Base-by-base conservation (phyloP, 1,284 basidiomycete genomes). In the Megacollybia platyphylla region DNA sequence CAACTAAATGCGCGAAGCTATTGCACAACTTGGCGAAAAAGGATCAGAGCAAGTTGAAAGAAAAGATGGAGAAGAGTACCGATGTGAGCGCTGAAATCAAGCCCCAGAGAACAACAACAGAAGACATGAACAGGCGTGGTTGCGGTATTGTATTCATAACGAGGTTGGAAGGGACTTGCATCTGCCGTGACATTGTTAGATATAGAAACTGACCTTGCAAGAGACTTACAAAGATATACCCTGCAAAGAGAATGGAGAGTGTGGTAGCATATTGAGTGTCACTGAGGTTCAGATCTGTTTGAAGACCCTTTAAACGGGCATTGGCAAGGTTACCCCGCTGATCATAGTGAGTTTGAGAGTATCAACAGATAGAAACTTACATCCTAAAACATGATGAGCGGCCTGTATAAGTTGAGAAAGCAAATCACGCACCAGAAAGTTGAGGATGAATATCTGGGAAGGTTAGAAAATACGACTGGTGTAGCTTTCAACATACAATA, bases 91-190 rank as follows among this genome's bases (percentile, higher is more conserved):
- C 48, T 3, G 50, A 51, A 9, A 51, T 44, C 6, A 40, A 7
- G 4, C 50, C 48, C 50, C 50, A 51, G 10, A 48, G 41, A 26
- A 38, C 31, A 2, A 46, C 46, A 2, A 48, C 50, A 11, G 24
- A 15, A n/a, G 44, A 37, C 24, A 51, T 47, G 36, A 48, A 51
- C 4, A 49, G 45, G 29, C 50, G 49, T 5, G 50, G 50, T 20
- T 43, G 41, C 7, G 50, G 46, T 9, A 50, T 46, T 11, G 48
- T 32, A 42, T 51, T 51, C 50, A 51, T 51, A 18, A 51, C 38
- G 24, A 51, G 39, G 43, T 49, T 51, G 7, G 49, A 48, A 20
- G 50, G 50, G 7, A 51, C 45, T 51, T 51, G 50, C 50, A 51
- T 51, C 48, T 51, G 15, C 4, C 15, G 9, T n/a, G 26, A 8